Evolutionary conservation across 169 alveolate genomes (phyloP).

Genomic region (Theileria orientalis): DNA sequence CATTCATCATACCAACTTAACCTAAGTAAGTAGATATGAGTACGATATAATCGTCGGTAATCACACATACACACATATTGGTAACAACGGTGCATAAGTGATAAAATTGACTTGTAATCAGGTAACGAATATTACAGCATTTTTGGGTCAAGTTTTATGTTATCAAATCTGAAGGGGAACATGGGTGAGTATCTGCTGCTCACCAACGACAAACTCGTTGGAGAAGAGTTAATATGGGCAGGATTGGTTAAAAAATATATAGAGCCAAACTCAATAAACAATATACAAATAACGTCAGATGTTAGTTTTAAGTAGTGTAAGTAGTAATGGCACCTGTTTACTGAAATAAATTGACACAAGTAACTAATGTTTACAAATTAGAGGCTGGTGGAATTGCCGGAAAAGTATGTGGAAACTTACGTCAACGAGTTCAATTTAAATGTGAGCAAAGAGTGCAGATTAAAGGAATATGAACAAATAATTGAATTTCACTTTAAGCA

Average conservation of each 20-base stretch:
- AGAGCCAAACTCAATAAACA: conserved; percentile 66
- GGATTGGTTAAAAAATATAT: conserved; percentile 72
- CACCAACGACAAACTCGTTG: conserved; percentile 65
- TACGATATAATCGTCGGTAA: background rate
- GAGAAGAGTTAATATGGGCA: conserved; percentile 69
- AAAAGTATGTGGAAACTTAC: conserved; percentile 49
- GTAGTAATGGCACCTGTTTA: too few species aligned
- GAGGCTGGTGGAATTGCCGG: conserved; percentile 62
- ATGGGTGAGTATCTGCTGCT: conserved; percentile 73
- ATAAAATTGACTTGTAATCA: background rate
- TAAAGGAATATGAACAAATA: conserved; percentile 55
- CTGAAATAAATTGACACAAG: background rate
- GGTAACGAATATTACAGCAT: background rate
- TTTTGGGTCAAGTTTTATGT: conserved; percentile 68
- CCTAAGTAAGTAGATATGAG: background rate
- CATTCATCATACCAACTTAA: conserved; percentile 53
- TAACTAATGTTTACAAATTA: background rate
- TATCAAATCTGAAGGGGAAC: conserved; percentile 13
- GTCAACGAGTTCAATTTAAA: background rate
- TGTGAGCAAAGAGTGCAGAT: conserved; percentile 12
- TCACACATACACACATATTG: background rate
- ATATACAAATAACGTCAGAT: conserved; percentile 68
- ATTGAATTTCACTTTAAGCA: conserved; percentile 51
- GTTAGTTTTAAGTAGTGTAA: too few species aligned
- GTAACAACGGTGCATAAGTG: background rate